Base-by-base conservation (phyloP, 495 filamentous ascomycete genomes). In the Elasticomyces elasticus region DNA sequence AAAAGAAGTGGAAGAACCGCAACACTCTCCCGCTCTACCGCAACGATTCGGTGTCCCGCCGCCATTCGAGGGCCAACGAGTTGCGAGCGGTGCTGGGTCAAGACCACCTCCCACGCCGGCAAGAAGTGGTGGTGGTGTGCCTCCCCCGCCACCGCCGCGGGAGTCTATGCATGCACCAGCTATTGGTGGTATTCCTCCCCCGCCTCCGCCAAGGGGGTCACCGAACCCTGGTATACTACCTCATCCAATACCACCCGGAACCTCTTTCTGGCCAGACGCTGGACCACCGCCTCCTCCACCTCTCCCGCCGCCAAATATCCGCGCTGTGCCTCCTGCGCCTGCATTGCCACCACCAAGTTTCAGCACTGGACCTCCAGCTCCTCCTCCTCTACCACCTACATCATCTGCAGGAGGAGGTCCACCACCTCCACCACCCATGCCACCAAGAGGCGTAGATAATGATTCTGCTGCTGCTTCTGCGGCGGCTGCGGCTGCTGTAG, bases 31-130 rank as follows among this genome's bases (percentile, higher is more conserved):
- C 13, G 67, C 74, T 19, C 40, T 63, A 35, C 53, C 66, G 60
- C 66, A 76, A 15, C 84, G 73, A 56, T 87, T 85, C 65, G 79
- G 76, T 20, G 89, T 96, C 13, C 89, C 92, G 26, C 91, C 91
- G 17, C 82, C 86, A 20, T 95, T 95, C 64, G 69, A 77, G 48
- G 83, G 84, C 33, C 80, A 84, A 58, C 74, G 84, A 49, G 80
- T 79, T 47, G 64, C 75, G n/a, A n/a, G n/a, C n/a, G n/a, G n/a
- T n/a, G n/a, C n/a, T n/a, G n/a, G n/a, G 1, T 76, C 76, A 15
- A 74, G 63, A 66, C 86, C 86, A 26, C 87, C 89, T 15, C 82
- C 85, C 51, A 84, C 88, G 22, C 89, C 88, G 17, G 59, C 59
- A 5, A 30, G 59, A 51, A 80, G 74, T 60, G 80, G 77, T 37